Base-by-base conservation (phyloP, 2,329 filamentous ascomycete species). In the Bipolaris sorokiniana region DNA sequence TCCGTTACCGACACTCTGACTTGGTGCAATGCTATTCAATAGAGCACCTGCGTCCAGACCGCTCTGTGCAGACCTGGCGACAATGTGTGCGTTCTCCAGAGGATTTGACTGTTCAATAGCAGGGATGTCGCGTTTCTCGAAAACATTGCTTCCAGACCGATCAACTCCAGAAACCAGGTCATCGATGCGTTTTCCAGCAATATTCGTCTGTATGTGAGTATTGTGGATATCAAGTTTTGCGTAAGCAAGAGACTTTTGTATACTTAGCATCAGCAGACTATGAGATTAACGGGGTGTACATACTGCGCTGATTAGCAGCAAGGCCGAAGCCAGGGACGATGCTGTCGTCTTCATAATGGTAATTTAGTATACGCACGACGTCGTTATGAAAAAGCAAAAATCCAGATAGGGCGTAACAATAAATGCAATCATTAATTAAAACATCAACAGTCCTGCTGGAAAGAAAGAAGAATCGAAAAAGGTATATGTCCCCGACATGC, bases 391-490 rank as follows among this genome's bases (percentile, higher is more conserved):
- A 28, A 28, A 28, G 26, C 26, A 28, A 28, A 28, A 28, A 28
- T 48, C 22, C 22, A 51, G 45, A 15, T 33, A 28, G 26, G 20
- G 22, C 15, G 41, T 41, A 16, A 20, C 16, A 51, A 34, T 28
- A 52, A 54, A 40, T 40, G 48, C 54, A 48, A 48, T 38, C 64
- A 74, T 69, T 71, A 71, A 65, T 73, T 67, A 73, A 62, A 65
- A 70, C 56, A 65, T 68, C 48, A 69, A 71, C 73, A 76, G 73
- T 60, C 65, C 73, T 73, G 73, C 73, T 76, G 72, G 58, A 62
- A 58, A 40, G 58, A 52, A 60, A 61, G 57, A 40, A 58, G 54
- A 60, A 61, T 65, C 56, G 48, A 64, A 72, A 63, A 44, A 54
- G 58, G 51, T 55, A 54, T 58, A 53, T 55, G 65, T 65, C 59